Percentiles rank a stretch among this genome's conserved stretches.
phyloP scores from a whole-genome alignment of 164 flowering plant species.

The Berberis thunbergii region DNA sequence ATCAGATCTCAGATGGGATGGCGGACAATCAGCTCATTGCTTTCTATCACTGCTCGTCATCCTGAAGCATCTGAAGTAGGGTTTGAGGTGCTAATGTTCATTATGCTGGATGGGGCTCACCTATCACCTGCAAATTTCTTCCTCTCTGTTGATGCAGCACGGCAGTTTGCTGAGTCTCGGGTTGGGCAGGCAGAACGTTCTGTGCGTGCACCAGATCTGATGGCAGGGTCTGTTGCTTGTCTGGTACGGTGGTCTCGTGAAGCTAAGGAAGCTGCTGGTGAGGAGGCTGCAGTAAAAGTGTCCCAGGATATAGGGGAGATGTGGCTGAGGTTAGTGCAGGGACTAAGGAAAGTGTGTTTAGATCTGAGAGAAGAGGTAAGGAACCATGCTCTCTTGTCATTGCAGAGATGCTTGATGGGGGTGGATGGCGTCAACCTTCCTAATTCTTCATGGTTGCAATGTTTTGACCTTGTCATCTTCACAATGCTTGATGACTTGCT shows the following conservation, averaged over 20 bases:
- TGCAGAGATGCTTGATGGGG: constrained; percentile 26
- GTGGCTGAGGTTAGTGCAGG: constrained; percentile 32
- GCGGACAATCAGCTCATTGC: no score
- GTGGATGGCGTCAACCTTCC: constrained; percentile 22
- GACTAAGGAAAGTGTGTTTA: constrained; percentile 28
- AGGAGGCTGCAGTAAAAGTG: constrained; percentile 20
- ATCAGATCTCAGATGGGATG: no score
- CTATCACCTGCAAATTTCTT: no score
- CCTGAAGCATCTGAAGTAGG: not conserved
- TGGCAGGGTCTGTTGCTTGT: not conserved
- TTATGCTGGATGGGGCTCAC: no score
- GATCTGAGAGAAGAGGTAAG: constrained; percentile 37
- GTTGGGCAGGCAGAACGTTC: not conserved
- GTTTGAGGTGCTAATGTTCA: not conserved
- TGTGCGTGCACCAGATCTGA: not conserved
- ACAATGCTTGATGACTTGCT: constrained; percentile 34
- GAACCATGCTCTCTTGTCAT: constrained; percentile 21
- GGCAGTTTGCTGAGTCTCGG: not conserved
- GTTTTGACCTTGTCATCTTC: constrained; percentile 31
- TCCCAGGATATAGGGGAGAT: constrained; percentile 31
- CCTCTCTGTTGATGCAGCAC: no score
- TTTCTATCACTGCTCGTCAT: not conserved
- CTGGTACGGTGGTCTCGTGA: constrained; percentile 18
- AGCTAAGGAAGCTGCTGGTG: constrained; percentile 9
- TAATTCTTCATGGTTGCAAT: constrained; percentile 23